Evolutionary conservation across 805 yeast genomes (phyloP).

Genomic region (Candida silvicultrix): DNA sequence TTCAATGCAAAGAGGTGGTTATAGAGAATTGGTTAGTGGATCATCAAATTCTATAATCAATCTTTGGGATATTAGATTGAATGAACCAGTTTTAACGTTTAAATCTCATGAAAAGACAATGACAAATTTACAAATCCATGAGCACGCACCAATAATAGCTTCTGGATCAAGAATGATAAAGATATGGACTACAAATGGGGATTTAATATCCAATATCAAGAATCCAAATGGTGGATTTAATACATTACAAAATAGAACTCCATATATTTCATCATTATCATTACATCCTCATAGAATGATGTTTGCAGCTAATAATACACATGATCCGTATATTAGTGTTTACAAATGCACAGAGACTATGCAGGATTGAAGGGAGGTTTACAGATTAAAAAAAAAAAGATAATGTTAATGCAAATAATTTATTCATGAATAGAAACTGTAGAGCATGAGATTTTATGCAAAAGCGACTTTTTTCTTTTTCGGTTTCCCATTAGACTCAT

Average conservation of each 20-base stretch:
- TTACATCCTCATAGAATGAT: constrained; percentile 95
- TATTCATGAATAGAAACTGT: not conserved
- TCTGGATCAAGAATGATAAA: constrained; percentile 79
- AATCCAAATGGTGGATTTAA: constrained; percentile 29
- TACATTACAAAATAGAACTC: constrained; percentile 20
- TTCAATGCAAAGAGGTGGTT: constrained; percentile 96
- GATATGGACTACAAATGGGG: constrained; percentile 84
- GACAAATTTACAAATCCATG: constrained; percentile 80
- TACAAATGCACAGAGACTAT: constrained; percentile 43
- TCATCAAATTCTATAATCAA: constrained; percentile 76
- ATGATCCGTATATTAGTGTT: constrained; percentile 64
- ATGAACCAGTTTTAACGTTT: constrained; percentile 65
- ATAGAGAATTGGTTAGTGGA: constrained; percentile 82
- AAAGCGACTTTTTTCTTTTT: constrained; percentile 43
- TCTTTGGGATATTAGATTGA: constrained; percentile 83
- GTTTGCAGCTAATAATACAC: constrained; percentile 79
- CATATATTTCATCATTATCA: constrained; percentile 57
- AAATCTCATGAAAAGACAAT: constrained; percentile 40
- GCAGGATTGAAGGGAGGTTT: not conserved
- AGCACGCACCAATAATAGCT: constrained; percentile 92
- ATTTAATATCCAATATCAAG: constrained; percentile 54
- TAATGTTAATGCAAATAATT: not conserved
- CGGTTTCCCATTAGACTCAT: constrained; percentile 17
- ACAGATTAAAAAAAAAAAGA: too few species aligned
- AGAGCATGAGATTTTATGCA: constrained; percentile 25